These are phyloP conservation scores for Prinsepia uniflora DNA, from an alignment of 306 rosid genomes.

Conservation along the genomic window DNA sequence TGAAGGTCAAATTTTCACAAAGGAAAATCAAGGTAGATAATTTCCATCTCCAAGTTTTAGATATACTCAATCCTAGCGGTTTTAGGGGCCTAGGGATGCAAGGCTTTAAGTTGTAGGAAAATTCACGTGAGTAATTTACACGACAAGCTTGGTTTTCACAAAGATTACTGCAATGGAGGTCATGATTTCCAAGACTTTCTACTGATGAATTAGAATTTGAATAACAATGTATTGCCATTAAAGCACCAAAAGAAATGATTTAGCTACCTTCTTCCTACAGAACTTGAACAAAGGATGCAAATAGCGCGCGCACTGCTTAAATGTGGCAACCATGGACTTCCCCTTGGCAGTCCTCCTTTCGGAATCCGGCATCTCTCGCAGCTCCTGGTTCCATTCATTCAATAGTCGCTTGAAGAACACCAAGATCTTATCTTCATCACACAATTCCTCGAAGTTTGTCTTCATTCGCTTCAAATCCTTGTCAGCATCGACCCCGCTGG, in stretches of 20 bases:
- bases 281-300: conserved; percentile 88
- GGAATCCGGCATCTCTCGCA: conserved; percentile 69
- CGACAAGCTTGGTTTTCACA: background rate
- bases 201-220: background rate
- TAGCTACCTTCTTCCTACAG: conserved; percentile 86
- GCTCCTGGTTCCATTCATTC: conserved; percentile 96
- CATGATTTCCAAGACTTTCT: no score
- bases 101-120: background rate
- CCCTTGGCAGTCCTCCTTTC: conserved; percentile 92
- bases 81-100: no score
- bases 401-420: conserved; percentile 84
- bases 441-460: conserved; percentile 76
- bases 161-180: background rate
- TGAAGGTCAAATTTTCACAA: no score
- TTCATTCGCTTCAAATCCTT: conserved; percentile 82
- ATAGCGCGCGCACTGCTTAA: conserved; percentile 95
- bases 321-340: conserved; percentile 92
- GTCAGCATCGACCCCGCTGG: conserved; percentile 63
- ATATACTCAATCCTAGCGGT: no score
- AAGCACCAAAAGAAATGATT: background rate
- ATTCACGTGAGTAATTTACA: background rate
- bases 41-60: no score
- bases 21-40: no score
- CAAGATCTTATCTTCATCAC: conserved; percentile 82
- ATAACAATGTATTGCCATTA: background rate